Base-by-base conservation (phyloP, 2,329 filamentous ascomycete genomes). In the Phialemoniopsis sp. region DNA sequence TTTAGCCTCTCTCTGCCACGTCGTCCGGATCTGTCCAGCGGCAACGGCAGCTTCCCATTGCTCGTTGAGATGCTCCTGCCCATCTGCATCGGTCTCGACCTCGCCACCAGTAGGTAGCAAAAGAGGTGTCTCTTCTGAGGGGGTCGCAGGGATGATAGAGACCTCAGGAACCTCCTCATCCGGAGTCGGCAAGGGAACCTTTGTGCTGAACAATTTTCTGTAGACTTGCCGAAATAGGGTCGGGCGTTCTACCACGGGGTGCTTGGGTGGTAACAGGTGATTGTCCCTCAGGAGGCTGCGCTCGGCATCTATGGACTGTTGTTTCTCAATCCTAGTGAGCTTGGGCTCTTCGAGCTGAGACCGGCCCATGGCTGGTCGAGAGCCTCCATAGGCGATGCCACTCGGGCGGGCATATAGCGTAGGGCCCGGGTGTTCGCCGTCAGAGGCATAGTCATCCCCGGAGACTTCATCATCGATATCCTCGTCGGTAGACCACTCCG, bases 1-100 rank as follows among this genome's bases (percentile, higher is more conserved):
- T 66, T 90, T 89, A 32, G 85, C 73, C 68, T 97, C 91, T 46
- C 90, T 80, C 60, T 86, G 83, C 89, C 90, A 97, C 5, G 89
- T 94, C 5, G 90, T 96, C 38, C 84, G 82, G 48, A 97, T 90
- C 55, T 81, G 77, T 10, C 89, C 89, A 0, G 85, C 78, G 1
- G 80, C 76, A 10, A 96, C 86, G 0, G 90, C 91, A 45, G 89
- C 85, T 46, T 91, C 84, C 89, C 89, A 95, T 55, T 87, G 84
- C 52, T 80, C 74, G 49, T 85, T 78, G 37, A 90, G 69, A 37
- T 76, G 70, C 34, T 80, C 77, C 5, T 72, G 65, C 5, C 64
- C 68, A 40, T 68, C 68, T 30, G 66, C 47, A 14, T 63, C 63
- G 39, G 56, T 51, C 10, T 43, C 48, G 34, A 56, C 58, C 48